Evolutionary conservation across 371 early-diverging fungal genomes (phyloP).

Genomic region (Furculomyces boomerangus): DNA sequence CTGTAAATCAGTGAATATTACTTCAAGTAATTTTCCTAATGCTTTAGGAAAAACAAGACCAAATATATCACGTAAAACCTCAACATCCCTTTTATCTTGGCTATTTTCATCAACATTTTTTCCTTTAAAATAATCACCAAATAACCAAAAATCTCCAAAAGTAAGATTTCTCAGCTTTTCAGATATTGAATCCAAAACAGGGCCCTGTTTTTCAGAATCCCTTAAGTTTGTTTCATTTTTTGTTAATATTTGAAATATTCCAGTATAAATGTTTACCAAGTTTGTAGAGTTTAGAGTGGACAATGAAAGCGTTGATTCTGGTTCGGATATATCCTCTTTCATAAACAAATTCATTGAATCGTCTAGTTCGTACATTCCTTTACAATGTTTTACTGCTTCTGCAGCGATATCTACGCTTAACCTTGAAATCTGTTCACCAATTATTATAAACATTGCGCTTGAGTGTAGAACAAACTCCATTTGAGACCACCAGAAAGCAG

Average conservation of each 20-base stretch:
- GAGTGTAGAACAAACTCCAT: not conserved
- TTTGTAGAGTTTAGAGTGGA: not conserved
- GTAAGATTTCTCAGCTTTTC: not conserved
- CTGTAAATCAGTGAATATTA: not conserved
- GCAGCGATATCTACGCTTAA: no score
- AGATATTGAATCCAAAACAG: not conserved
- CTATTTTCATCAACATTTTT: not conserved
- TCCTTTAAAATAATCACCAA: not conserved
- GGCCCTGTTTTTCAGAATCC: no score
- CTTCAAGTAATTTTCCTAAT: not conserved
- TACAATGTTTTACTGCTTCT: no score
- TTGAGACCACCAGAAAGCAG: constrained; percentile 1
- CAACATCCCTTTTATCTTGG: not conserved
- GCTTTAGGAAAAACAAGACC: not conserved
- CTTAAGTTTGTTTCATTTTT: no score
- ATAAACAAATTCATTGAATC: not conserved
- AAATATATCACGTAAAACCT: not conserved
- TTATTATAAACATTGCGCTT: not conserved
- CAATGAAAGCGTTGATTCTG: not conserved
- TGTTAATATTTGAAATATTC: no score
- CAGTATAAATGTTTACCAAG: no score
- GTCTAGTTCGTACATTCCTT: not conserved
- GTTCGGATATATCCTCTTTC: not conserved
- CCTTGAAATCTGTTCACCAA: no score
- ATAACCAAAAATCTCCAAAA: not conserved